Percentiles rank a stretch among this genome's conserved stretches.
These are phyloP conservation scores for Clarireedia sp. DNA, from an alignment of 2,329 filamentous ascomycete species.

Conservation along the genomic window DNA sequence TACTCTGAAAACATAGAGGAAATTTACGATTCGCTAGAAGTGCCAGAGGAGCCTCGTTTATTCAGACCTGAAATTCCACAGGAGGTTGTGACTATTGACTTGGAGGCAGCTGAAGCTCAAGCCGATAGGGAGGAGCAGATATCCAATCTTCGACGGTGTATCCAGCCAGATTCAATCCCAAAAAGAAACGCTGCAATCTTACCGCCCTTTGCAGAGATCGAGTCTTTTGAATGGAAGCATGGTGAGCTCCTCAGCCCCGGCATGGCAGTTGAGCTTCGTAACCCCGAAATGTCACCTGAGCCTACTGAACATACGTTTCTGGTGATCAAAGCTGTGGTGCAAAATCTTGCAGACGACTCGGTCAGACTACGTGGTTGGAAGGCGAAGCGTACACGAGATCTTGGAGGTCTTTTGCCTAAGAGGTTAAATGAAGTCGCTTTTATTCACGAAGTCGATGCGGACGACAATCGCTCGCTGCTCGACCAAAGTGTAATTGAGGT, in stretches of 20 bases:
- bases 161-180: too few relatives aligned
- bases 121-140: too few relatives aligned
- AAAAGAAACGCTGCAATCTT: neutral
- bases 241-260: constrained; percentile 26
- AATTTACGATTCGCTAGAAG: too few relatives aligned
- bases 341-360: constrained; percentile 15
- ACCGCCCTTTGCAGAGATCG: neutral
- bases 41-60: too few relatives aligned
- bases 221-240: constrained; percentile 23
- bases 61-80: too few relatives aligned
- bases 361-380: constrained; percentile 35
- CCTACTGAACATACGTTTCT: constrained; percentile 30
- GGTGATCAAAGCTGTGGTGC: constrained; percentile 27
- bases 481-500: constrained; percentile 39
- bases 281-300: constrained; percentile 20
- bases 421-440: constrained; percentile 40
- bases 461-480: constrained; percentile 29
- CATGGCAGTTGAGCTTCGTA: constrained; percentile 19
- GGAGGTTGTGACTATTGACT: too few relatives aligned
- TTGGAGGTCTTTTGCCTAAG: constrained; percentile 32
- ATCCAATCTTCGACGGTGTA: too few relatives aligned
- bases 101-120: too few relatives aligned
- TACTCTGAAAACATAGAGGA: too few relatives aligned
- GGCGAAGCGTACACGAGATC: constrained; percentile 30
- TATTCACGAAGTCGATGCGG: constrained; percentile 30